Base-by-base conservation (phyloP, 1,284 basidiomycete genomes). In the Marasmius sp. region DNA sequence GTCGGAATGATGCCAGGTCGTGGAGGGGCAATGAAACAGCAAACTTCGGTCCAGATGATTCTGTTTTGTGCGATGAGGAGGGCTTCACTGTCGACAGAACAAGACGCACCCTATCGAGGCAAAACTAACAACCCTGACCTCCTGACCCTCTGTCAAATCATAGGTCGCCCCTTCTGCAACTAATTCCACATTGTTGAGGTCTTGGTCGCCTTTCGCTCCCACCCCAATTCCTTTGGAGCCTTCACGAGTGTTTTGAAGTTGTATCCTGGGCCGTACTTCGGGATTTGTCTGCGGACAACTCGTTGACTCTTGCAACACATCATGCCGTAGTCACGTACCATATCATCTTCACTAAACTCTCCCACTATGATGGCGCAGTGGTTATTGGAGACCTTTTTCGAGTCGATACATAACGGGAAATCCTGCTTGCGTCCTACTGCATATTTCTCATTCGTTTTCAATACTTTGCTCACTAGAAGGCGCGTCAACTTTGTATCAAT, bases 1-100 rank as follows among this genome's bases (percentile, higher is more conserved):
- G 70, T 60, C 1, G 77, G 72, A 64, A 75, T 65, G 5, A 73
- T 38, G 58, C 53, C 58, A 10, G 36, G 47, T 9, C 47, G 60
- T 18, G 60, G 16, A 36, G 64, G 18, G 49, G 82, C 72, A 43
- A 76, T 72, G 65, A 81, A 86, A 63, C 82, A 87, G 59, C 80
- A 83, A 20, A 88, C 66, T 9, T 74, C 76, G 53, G 71, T 71
- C 87, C 88, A 89, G 43, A 76, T 71, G 0, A 86, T 74, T n/a
- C 87, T 85, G 49, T 20, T 10, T 12, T 6, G 18, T 20, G 18
- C 18, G 48, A 16, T n/a, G 12, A 49, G 18, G 10, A 20, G 10
- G 14, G 18, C 14, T 10, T 49, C 10, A 27, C 14, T 6, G 48
- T 20, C 14, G 48, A 49, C 18, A 49, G 18, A 49, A 14, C 14